phyloP scores from a whole-genome alignment of 2,329 filamentous ascomycete genomes.

The Fonsecaea nubica region DNA sequence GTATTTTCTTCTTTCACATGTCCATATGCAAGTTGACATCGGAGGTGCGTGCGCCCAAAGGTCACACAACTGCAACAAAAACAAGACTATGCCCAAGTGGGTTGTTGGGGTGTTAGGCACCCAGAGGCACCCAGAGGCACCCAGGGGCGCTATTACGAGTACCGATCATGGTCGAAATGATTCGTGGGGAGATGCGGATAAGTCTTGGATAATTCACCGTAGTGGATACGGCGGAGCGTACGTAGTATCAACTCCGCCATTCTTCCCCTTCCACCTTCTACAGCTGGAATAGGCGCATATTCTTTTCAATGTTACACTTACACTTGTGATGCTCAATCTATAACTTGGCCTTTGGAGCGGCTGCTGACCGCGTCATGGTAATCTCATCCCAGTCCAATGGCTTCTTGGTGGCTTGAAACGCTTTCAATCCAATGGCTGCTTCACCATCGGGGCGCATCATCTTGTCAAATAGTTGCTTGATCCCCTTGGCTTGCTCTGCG shows the following conservation, averaged over 20 bases:
- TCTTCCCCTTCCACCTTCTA: background rate
- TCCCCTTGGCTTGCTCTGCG: conserved; percentile 33
- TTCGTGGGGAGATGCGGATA: background rate
- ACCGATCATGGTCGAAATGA: background rate
- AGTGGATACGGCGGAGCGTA: background rate
- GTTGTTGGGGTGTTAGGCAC: background rate
- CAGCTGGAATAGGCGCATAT: background rate
- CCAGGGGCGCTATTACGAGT: background rate
- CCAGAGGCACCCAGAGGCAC: background rate
- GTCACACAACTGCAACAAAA: conserved; percentile 5
- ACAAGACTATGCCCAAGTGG: background rate
- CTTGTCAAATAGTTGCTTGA: conserved; percentile 41
- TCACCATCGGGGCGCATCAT: conserved; percentile 43
- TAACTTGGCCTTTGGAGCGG: conserved; percentile 14
- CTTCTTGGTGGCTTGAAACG: conserved; percentile 39
- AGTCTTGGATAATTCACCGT: background rate
- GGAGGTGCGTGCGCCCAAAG: background rate
- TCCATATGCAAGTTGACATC: conserved; percentile 17
- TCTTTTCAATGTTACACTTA: background rate
- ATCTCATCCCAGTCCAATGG: conserved; percentile 41
- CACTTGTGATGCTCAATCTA: background rate
- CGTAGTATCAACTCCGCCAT: background rate
- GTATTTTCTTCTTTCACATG: conserved; percentile 19
- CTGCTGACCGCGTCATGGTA: background rate
- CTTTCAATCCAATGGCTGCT: conserved; percentile 38